Evolutionary conservation across 2,329 filamentous ascomycete species (phyloP), one percentile per base, ranked within the genome.

Genomic region (Microdochium bolleyi): DNA sequence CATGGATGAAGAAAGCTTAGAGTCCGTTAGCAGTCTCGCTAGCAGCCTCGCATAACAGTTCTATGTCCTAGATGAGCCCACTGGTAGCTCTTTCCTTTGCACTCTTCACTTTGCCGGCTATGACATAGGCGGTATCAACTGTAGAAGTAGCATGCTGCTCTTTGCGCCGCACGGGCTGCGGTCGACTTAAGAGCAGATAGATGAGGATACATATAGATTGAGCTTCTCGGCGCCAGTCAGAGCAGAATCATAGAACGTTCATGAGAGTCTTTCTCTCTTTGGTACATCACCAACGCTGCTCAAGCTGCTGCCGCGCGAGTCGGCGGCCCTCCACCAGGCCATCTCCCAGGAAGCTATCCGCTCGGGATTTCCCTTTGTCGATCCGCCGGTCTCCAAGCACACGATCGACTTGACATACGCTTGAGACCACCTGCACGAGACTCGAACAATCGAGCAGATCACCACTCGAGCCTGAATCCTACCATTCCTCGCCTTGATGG

Each of bases 341-440:
- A 56, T 64, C 52, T 51, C 53, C 1, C 52, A 57, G 0, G 71
- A 68, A 0, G 59, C 73, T 1, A 67, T 78, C 53, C 67, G 68
- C 9, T 65, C 72, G 0, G 62, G 75, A 0, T 80, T 82, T 37
- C 79, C 79, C 0, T 30, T 78, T 1, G 57, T 80, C 2, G 76
- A 82, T 52, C 55, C 60, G 0, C 63, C 69, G 1, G 59, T 81
- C 0, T 81, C 81, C 52, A 56, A 62, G 13, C 63, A 72, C 2
- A 79, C 73, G 0, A 67, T 79, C 19, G 61, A 67, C 0, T 30
- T 64, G 0, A 78, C 77, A 0, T 82, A 81, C 55, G 56, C 63
- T 2, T 57, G 66, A 1, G 49, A 54, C 0, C 54, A 2, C 30
- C 55, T 9, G 54, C 61, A 7, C 38, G 66, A 41, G 65, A 62